Evolutionary conservation across 2,329 filamentous ascomycete genomes (phyloP), one percentile per base, ranked within the genome.

Genomic region (Neonectria coccinea): DNA sequence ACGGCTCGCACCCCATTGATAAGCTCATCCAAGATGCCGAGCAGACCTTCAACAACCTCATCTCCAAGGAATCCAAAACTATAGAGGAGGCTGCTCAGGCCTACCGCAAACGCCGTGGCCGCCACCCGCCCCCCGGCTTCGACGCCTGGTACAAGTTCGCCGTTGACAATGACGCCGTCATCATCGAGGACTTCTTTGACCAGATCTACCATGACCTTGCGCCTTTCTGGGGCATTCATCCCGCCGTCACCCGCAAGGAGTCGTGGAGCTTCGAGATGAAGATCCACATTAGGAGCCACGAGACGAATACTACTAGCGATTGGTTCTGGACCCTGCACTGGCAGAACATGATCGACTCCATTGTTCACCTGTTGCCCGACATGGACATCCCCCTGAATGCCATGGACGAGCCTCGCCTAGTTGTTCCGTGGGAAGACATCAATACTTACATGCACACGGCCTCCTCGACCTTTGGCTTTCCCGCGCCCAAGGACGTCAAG

Each of bases 361-460:
- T 89, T n/a, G 82, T 85, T 66, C 78, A 84, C 42, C 64, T 86
- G 58, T 78, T 91, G 16, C 89, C 89, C 2, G 89, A 92, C 70
- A 88, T 92, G 85, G 89, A 91, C 65, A 83, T 91, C 62, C 84
- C 89, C 0, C 81, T 91, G 64, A 92, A 91, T 67, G 82, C 85
- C 33, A 88, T 91, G 84, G 89, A 92, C 69, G 89, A 91, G 73
- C 89, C 89, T 42, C 82, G 89, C 27, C 72, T 92, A 9, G 83
- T 91, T 12, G 86, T 87, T 2, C 85, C 88, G 3, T 90, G 85
- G 83, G 88, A 91, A 72, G 84, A 88, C 6, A 85, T 91, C 55
- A 78, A 86, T 27, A 75, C 76, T 1, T 83, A 85, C 60, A 82
- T 92, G 77, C 75, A 79, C 50, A 82, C 83, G 62, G 88, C 88